These are phyloP conservation scores for Tetrahymena borealis DNA, from an alignment of 73 alveolate genomes.

Conservation along the genomic window DNA sequence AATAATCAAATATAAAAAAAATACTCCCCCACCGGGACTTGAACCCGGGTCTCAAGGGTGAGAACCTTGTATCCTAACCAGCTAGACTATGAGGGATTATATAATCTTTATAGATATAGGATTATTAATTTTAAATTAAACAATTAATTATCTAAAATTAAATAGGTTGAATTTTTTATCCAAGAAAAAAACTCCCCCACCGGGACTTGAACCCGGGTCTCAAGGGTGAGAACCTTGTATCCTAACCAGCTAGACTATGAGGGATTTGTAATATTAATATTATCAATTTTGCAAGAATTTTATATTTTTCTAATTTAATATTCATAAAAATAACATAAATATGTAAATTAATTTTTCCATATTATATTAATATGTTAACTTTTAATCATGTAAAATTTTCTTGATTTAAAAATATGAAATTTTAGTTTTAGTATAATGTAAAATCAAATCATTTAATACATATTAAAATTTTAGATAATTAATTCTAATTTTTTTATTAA, in stretches of 20 bases:
- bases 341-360: no score
- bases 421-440: no score
- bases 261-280: not conserved
- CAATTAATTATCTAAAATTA: not conserved
- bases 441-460: no score
- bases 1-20: not conserved
- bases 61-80: conserved; percentile 3
- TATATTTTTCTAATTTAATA: not conserved
- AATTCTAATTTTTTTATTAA: no score
- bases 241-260: not conserved
- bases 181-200: conserved; percentile 1
- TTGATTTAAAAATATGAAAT: no score
- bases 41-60: conserved; percentile 8
- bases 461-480: no score
- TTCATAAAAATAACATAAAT: not conserved
- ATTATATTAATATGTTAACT: no score
- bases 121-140: not conserved
- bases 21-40: conserved; percentile 4
- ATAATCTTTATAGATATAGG: not conserved
- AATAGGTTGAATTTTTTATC: not conserved
- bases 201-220: conserved; percentile 6
- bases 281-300: not conserved
- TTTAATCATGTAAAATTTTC: no score
- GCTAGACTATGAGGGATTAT: conserved; percentile 1
- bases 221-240: conserved; percentile 2